Evolutionary conservation across 192 early-diverging fungal genomes (phyloP), one percentile per base, ranked within the genome.

Genomic region (Coemansia reversa): DNA sequence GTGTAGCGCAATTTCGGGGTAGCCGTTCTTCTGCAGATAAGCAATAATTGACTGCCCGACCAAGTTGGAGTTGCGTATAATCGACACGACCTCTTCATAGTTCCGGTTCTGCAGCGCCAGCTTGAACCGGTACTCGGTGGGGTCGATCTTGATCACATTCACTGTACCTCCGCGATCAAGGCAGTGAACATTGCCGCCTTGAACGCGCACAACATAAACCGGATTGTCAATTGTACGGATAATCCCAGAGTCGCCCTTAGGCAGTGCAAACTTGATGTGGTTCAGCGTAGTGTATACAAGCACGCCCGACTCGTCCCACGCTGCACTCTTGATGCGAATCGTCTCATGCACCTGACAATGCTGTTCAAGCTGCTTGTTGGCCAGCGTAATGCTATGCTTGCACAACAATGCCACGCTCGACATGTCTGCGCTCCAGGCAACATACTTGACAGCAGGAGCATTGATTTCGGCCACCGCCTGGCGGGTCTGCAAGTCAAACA

Each of bases 101-200:
- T 99, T 93, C 48, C 88, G 86, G 62, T 90, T 86, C 30, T 93
- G 86, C 32, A 99, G 82, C 1, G 97, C 93, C 51, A 95, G 82
- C 81, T 99, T 99, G 89, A 99, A 99, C 4, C 90, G 88, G 82
- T 97, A 99, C 74, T 99, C 97, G n/a, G 95, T 98, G 3, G 96
- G 95, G 62, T 99, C 97, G 55, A 99, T 91, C 59, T 87, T 85
- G 54, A 99, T 87, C 6, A 88, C 85, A 30, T 88, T 84, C n/a
- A 93, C 86, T 67, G 91, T 92, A 58, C 89, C 93, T 60, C 95
- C 93, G 56, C 97, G 91, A 74, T 97, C 93, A 19, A 99, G 74
- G 62, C 89, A 90, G 79, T 90, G 87, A 9, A 98, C 76, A 47
- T 85, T 91, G 66, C 95, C 91, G 25, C 93, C 92, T 66, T 90